These are phyloP conservation scores for Kluyveromyces dobzhanskii DNA, from an alignment of 805 yeast species.

Conservation along the genomic window DNA sequence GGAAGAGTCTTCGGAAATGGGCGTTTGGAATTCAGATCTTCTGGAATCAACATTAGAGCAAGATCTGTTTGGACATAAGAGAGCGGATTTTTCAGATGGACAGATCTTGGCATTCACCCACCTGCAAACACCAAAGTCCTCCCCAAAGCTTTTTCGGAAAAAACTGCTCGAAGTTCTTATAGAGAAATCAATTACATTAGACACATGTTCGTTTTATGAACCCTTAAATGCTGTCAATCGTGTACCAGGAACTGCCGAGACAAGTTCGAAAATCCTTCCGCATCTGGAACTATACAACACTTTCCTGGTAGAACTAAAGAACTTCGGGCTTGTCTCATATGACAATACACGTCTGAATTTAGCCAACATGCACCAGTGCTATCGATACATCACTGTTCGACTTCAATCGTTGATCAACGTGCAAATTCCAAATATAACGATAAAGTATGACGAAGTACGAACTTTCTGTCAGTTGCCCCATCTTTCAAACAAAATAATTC, in stretches of 20 bases:
- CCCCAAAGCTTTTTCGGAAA: too few relatives aligned
- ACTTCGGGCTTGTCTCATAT: not conserved
- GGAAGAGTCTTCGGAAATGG: not conserved
- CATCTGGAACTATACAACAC: too few relatives aligned
- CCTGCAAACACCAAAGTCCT: too few relatives aligned
- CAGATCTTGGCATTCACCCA: too few relatives aligned
- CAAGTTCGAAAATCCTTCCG: too few relatives aligned
- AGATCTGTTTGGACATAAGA: not conserved
- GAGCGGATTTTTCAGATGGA: too few relatives aligned
- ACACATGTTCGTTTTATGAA: too few relatives aligned
- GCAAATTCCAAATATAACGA: not conserved
- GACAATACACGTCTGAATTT: not conserved
- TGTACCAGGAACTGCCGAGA: too few relatives aligned
- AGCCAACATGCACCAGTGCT: not conserved
- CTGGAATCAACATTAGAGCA: not conserved
- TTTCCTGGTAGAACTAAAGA: not conserved
- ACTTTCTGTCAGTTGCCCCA: not conserved
- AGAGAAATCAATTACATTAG: too few relatives aligned
- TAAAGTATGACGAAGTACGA: not conserved
- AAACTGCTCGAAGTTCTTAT: too few relatives aligned
- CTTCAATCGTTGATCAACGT: constrained; percentile 2
- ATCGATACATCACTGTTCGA: constrained; percentile 1
- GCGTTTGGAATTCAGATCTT: not conserved
- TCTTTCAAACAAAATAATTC: constrained; percentile 1
- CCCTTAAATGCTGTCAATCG: too few relatives aligned